These are phyloP conservation scores for Salix suchowensis DNA, from an alignment of 345 rosid species.

Conservation along the genomic window DNA sequence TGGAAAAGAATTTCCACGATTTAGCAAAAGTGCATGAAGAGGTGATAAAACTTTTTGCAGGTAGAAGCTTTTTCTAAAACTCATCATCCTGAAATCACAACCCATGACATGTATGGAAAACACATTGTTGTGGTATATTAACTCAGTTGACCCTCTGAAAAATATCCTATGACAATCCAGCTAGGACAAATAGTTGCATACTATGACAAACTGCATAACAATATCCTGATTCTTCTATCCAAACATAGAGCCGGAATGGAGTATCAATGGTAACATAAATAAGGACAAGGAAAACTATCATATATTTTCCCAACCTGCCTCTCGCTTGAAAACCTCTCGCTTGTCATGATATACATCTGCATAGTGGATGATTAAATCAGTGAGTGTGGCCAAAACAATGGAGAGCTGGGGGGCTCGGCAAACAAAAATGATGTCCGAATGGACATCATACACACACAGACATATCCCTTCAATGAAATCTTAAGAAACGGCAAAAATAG, in stretches of 20 bases:
- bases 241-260: neutral
- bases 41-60: neutral
- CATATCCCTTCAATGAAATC: neutral
- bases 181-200: neutral
- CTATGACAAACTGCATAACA: neutral
- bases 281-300: neutral
- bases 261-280: neutral
- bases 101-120: neutral
- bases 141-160: neutral
- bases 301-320: constrained; percentile 65
- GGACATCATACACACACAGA: neutral
- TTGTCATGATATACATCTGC: constrained; percentile 85
- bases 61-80: neutral
- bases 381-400: neutral
- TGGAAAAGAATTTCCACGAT: neutral
- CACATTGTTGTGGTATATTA: neutral
- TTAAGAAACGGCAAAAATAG: neutral
- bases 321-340: constrained; percentile 71
- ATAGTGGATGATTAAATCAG: constrained; percentile 18
- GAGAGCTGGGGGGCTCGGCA: too few species aligned
- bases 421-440: neutral
- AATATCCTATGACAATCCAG: neutral
- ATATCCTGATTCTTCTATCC: neutral
- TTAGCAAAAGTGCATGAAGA: neutral
- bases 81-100: neutral